A percentile compares a stretch with the other conserved stretches of the same genome.
phyloP scores from a whole-genome alignment of 768 basidiomycete species.

The Auricularia sp. region DNA sequence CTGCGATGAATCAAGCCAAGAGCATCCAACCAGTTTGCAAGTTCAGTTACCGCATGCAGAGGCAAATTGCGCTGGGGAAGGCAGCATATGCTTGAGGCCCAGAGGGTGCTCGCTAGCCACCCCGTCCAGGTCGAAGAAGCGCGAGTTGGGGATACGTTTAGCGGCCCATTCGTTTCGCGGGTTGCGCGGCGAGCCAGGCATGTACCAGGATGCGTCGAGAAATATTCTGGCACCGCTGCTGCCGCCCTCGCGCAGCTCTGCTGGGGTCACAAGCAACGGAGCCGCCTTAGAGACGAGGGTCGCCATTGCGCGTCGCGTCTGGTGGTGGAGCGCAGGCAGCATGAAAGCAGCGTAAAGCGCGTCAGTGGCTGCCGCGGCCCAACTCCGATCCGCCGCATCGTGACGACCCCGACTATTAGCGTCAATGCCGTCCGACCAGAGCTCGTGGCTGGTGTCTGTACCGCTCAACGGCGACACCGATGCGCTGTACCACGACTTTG shows the following conservation, averaged over 20 bases:
- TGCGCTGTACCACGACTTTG: slow-evolving; percentile 54
- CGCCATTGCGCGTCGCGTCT: background rate
- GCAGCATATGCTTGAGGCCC: slow-evolving; percentile 93
- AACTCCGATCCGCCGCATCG: background rate
- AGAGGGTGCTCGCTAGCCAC: slow-evolving; percentile 65
- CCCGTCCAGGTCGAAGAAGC: slow-evolving; percentile 71
- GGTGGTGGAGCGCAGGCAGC: too few species aligned
- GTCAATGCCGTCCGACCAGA: slow-evolving; percentile 88
- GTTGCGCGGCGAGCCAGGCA: slow-evolving; percentile 76
- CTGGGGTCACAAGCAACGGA: slow-evolving; percentile 25
- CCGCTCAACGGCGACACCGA: slow-evolving; percentile 83
- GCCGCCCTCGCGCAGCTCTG: slow-evolving; percentile 19
- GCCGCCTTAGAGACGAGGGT: slow-evolving; percentile 5
- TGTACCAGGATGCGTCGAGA: slow-evolving; percentile 84
- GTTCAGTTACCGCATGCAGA: slow-evolving; percentile 61
- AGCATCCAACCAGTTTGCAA: slow-evolving; percentile 3
- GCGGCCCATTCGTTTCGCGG: slow-evolving; percentile 56
- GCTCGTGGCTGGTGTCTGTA: slow-evolving; percentile 84
- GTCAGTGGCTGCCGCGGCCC: background rate
- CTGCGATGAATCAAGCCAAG: slow-evolving; percentile 26
- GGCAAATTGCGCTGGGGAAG: slow-evolving; percentile 57
- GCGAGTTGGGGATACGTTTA: slow-evolving; percentile 60
- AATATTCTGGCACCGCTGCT: slow-evolving; percentile 4
- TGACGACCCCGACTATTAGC: background rate
- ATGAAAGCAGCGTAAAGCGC: background rate